Evolutionary conservation across 2,329 filamentous ascomycete genomes (phyloP), one percentile per base, ranked within the genome.

Genomic region (Fusarium nygamai): DNA sequence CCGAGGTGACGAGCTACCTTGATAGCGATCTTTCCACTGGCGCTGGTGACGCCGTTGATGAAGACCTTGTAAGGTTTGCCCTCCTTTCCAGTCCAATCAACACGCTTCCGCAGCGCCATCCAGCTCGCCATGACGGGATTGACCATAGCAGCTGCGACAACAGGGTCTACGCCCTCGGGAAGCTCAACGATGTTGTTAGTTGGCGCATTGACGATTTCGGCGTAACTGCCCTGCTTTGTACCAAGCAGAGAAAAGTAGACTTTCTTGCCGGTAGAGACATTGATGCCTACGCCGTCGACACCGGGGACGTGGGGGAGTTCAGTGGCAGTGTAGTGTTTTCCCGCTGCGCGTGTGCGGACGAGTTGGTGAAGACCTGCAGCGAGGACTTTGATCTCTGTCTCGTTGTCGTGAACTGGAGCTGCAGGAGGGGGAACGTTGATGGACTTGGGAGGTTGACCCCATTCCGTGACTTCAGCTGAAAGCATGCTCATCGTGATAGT

Each of bases 111-210:
- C 41, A 91, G 80, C 9, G 88, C 88, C 88, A 91, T 89, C 88
- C 88, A 91, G 46, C 84, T 85, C 61, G 85, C 86, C 82, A 89
- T 85, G 33, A 85, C 87, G 2, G 88, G 88, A 70, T 91, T 91
- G 44, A 86, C 82, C 60, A 87, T 81, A 1, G 84, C 88, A 0
- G 89, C 89, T n/a, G 88, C 84, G 34, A 85, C 82, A 3, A 85
- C 79, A 0, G 86, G 82, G 73, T 90, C 86, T 14, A 86, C 83
- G 9, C 80, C 83, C 0, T 82, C 80, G 0, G 86, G 86, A 4
- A 91, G 65, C 6, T 83, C 81, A 3, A 83, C 81, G 1, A 83
- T 78, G n/a, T 79, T 78, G 8, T 64, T 73, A 34, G 82, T 81
- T 7, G 84, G 82, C 17, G 89, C 82, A 68, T 87, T 89, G 79